These are phyloP conservation scores for Mycosarcoma maydis DNA, from an alignment of 1,284 basidiomycete genomes.

Conservation along the genomic window DNA sequence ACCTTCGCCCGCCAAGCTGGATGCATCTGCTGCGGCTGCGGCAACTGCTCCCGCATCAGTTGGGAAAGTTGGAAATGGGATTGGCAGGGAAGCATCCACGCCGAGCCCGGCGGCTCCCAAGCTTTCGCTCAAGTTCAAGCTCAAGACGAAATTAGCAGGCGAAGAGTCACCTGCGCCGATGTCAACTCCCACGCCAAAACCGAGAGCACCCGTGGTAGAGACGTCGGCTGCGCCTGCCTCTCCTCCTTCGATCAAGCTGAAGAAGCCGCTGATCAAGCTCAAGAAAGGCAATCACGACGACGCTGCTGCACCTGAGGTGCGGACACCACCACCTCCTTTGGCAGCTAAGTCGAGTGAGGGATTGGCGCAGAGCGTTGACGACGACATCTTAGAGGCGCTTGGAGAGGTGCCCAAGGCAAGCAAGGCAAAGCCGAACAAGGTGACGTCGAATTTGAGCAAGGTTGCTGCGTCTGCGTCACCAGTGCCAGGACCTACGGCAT, in stretches of 20 bases:
- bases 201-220: constrained; percentile 2
- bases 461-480: constrained; percentile 17
- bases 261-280: constrained; percentile 53
- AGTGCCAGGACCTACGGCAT: constrained; percentile 10
- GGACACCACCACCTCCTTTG: constrained; percentile 12
- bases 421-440: constrained; percentile 26
- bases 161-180: constrained; percentile 21
- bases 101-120: constrained; percentile 24
- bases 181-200: constrained; percentile 27
- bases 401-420: constrained; percentile 39
- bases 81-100: constrained; percentile 18
- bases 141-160: constrained; percentile 27
- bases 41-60: background rate
- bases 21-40: constrained; percentile 7
- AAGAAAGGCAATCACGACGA: constrained; percentile 28
- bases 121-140: constrained; percentile 43
- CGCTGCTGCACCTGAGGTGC: constrained; percentile 4
- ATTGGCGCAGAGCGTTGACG: constrained; percentile 33
- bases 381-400: constrained; percentile 40
- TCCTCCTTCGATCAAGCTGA: constrained; percentile 28
- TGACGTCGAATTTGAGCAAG: constrained; percentile 2
- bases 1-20: constrained; percentile 21
- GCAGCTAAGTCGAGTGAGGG: background rate
- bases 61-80: constrained; percentile 3
- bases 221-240: constrained; percentile 8